Evolutionary conservation across 768 basidiomycete species (phyloP).

Genomic region (Mycena kentingensis): DNA sequence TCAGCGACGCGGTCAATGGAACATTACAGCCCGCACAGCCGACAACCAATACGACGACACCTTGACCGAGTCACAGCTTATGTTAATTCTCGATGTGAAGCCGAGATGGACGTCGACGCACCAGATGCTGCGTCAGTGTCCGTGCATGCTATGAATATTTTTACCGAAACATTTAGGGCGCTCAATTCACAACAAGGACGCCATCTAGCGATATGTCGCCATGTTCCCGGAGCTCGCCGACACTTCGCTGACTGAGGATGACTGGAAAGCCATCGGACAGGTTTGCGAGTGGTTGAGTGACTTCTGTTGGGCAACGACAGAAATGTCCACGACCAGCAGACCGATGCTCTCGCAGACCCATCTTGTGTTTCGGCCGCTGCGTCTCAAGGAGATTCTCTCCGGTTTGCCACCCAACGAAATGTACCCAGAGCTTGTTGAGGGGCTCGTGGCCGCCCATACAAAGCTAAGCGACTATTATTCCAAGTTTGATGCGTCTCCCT

Average conservation of each 20-base stretch:
- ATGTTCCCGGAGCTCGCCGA: too few species aligned
- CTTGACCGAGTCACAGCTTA: slow-evolving; percentile 9
- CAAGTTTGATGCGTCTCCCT: slow-evolving; percentile 1
- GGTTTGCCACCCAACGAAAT: neutral
- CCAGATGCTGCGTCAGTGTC: slow-evolving; percentile 31
- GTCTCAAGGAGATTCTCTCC: slow-evolving; percentile 1
- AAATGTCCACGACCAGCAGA: too few species aligned
- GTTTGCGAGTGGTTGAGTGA: too few species aligned
- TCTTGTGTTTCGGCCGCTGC: neutral
- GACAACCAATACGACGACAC: neutral
- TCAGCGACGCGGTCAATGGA: slow-evolving; percentile 18
- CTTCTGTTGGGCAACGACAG: too few species aligned
- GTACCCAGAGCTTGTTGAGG: neutral
- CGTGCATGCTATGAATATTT: neutral
- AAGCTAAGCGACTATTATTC: slow-evolving; percentile 4
- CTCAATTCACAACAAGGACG: too few species aligned
- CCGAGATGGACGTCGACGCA: slow-evolving; percentile 34
- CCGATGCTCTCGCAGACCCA: slow-evolving; percentile 5
- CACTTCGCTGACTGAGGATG: too few species aligned
- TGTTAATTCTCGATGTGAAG: slow-evolving; percentile 33
- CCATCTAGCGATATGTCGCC: too few species aligned
- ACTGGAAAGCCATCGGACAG: too few species aligned
- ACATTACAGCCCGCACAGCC: slow-evolving; percentile 1
- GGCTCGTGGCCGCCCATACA: slow-evolving; percentile 1
- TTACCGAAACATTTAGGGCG: slow-evolving; percentile 10